A percentile compares a stretch with the other conserved stretches of the same genome.
These are phyloP conservation scores for Takashimella tepidaria DNA, from an alignment of 1,284 basidiomycete species.

Conservation along the genomic window DNA sequence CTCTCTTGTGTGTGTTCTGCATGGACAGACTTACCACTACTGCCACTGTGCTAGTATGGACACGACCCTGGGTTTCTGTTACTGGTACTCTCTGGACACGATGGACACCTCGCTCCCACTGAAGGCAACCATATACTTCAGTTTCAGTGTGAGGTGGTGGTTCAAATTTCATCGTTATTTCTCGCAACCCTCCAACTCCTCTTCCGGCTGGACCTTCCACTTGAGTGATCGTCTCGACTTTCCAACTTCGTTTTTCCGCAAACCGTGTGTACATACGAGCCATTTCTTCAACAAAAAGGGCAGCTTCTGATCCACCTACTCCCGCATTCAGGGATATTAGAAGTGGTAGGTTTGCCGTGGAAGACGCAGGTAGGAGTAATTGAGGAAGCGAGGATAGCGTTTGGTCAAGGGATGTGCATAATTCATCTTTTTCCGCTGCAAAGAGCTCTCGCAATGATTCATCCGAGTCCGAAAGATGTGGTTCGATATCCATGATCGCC, in stretches of 20 bases:
- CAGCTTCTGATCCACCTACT: slow-evolving; percentile 85
- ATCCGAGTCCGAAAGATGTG: slow-evolving; percentile 70
- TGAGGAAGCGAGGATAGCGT: slow-evolving; percentile 59
- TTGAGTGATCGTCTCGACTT: slow-evolving; percentile 41
- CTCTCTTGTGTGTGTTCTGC: too few relatives aligned
- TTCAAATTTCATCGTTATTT: slow-evolving; percentile 61
- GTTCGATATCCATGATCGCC: slow-evolving; percentile 60
- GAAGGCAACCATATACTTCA: slow-evolving; percentile 70
- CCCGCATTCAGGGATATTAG: slow-evolving; percentile 88
- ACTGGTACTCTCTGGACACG: slow-evolving; percentile 89
- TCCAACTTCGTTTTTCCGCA: slow-evolving; percentile 52
- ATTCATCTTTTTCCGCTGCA: slow-evolving; percentile 59
- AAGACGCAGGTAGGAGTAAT: slow-evolving; percentile 65
- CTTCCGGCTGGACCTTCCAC: slow-evolving; percentile 52
- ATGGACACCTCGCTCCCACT: slow-evolving; percentile 93
- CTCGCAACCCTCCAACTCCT: slow-evolving; percentile 65
- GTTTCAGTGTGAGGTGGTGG: slow-evolving; percentile 54
- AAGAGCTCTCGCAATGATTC: slow-evolving; percentile 71
- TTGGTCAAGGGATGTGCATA: slow-evolving; percentile 53
- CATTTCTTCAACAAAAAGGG: slow-evolving; percentile 74
- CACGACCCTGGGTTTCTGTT: slow-evolving; percentile 78
- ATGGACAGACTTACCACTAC: slow-evolving; percentile 59
- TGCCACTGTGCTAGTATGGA: slow-evolving; percentile 90
- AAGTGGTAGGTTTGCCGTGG: slow-evolving; percentile 63
- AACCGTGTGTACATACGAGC: slow-evolving; percentile 77